Evolutionary conservation across 345 rosid genomes (phyloP), one percentile per base, ranked within the genome.

Genomic region (Draba incana): DNA sequence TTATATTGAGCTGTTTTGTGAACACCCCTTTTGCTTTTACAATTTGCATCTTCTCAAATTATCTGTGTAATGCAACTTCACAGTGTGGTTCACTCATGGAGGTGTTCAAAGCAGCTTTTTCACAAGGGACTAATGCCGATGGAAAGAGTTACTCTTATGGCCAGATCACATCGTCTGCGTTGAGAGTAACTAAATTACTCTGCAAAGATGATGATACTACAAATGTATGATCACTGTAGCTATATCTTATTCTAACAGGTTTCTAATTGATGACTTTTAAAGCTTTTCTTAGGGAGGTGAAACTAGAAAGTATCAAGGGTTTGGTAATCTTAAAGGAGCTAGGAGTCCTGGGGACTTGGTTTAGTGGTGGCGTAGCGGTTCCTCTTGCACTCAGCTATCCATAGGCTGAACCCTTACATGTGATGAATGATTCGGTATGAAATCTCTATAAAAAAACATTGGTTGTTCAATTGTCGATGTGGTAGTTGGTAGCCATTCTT

Each of bases 351-450:
- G 99, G 93, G 33, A 89, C 92, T 63, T 94, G 99, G 99, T 78
- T 94, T 69, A 83, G 92, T 33, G 95, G 98, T 76, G 95, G 96
- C 25, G 92, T 94, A 64, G 97, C 98, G 2, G 99, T 94, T 83
- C 99, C 99, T 8, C 96, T 94, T 15, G 96, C 99, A 12, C 85
- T 89, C 47, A 91, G 92, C 84, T 84, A 94, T 68, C 99, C 99
- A 1, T 96, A 91, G 74, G 78, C 92, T 31, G 99, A 94, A 80
- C 96, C 91, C 61, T 80, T 91, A 49, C 94, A 94, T 62, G 96
- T 94, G 75, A 85, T 91, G 83, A 85, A 80, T 76, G 92, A 94
- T 73, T 89, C 98, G 43, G 99, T 94, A 84, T 54, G 82, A 12
- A 20, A 49, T 62, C 39, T 33, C 8, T 1, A n/a, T n/a, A n/a